phyloP scores from a whole-genome alignment of 805 yeast genomes.

The Cyberlindnera japonica region DNA sequence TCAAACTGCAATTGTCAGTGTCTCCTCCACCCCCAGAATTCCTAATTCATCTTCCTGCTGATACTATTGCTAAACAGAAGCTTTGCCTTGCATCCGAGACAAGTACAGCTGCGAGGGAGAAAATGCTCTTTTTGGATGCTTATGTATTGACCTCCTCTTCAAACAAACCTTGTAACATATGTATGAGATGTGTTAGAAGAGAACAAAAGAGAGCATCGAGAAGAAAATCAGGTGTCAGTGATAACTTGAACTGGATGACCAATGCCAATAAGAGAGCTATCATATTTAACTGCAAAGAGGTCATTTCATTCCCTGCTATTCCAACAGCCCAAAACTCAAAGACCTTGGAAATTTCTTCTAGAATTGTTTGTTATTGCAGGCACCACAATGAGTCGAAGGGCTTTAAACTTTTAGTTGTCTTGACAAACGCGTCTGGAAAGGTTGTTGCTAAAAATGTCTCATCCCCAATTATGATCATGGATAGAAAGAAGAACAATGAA shows the following conservation, averaged over 20 bases:
- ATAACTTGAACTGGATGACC: conserved; percentile 74
- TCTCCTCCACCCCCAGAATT: conserved; percentile 76
- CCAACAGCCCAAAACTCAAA: conserved; percentile 28
- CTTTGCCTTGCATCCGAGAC: conserved; percentile 52
- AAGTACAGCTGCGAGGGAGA: conserved; percentile 45
- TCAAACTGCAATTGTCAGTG: conserved; percentile 65
- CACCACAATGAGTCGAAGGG: conserved; percentile 91
- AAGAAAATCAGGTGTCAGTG: conserved; percentile 76
- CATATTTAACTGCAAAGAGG: conserved; percentile 87
- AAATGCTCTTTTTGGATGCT: conserved; percentile 68
- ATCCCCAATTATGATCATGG: conserved; percentile 84
- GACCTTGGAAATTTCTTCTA: conserved; percentile 50
- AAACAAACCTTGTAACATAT: conserved; percentile 62
- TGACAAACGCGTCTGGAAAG: conserved; percentile 57
- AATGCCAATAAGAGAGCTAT: conserved; percentile 74
- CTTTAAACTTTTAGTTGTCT: conserved; percentile 64
- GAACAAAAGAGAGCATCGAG: conserved; percentile 93
- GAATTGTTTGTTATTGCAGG: conserved; percentile 93
- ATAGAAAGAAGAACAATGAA: conserved; percentile 59
- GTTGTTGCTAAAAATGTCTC: conserved; percentile 72
- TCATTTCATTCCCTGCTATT: conserved; percentile 68
- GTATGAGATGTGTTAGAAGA: conserved; percentile 85
- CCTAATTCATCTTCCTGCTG: conserved; percentile 77
- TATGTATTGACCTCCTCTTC: conserved; percentile 65
- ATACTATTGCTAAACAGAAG: conserved; percentile 83